These are phyloP conservation scores for Clathrus columnatus DNA, from an alignment of 768 basidiomycete genomes.

Conservation along the genomic window DNA sequence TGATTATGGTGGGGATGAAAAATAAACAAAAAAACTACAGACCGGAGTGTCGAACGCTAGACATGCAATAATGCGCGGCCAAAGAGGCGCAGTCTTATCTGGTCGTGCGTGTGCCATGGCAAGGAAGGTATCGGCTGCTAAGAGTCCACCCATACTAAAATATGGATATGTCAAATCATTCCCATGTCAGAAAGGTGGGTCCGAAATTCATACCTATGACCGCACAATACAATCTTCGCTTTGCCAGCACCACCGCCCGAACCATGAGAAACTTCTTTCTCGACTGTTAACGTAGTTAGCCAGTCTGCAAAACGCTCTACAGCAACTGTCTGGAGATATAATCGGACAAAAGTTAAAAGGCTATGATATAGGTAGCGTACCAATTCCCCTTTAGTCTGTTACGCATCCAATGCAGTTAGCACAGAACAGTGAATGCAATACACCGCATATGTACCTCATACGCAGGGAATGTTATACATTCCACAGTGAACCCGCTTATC, in stretches of 20 bases:
- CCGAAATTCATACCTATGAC: constrained; percentile 56
- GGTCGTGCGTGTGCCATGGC: constrained; percentile 64
- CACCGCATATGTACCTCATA: constrained; percentile 55
- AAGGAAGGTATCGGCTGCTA: constrained; percentile 75
- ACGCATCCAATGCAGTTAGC: not conserved
- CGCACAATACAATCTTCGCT: constrained; percentile 78
- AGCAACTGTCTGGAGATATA: constrained; percentile 53
- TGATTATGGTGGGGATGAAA: not conserved
- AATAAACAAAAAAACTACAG: constrained; percentile 23
- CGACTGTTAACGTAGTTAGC: constrained; percentile 83
- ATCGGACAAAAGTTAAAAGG: too few relatives aligned
- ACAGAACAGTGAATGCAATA: constrained; percentile 1
- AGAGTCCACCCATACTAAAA: constrained; percentile 82
- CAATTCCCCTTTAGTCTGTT: constrained; percentile 81
- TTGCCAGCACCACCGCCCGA: constrained; percentile 63
- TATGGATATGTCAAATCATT: not conserved
- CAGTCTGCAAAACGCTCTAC: constrained; percentile 85
- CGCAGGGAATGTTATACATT: constrained; percentile 77
- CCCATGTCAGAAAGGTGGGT: too few relatives aligned
- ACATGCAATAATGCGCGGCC: constrained; percentile 83
- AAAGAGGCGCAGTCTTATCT: constrained; percentile 57
- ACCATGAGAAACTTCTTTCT: constrained; percentile 70
- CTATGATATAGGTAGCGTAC: constrained; percentile 33
- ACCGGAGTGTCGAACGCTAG: constrained; percentile 90
- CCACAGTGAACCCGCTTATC: constrained; percentile 45